phyloP scores from a whole-genome alignment of 1,284 basidiomycete species.

The Puccinia triticina region DNA sequence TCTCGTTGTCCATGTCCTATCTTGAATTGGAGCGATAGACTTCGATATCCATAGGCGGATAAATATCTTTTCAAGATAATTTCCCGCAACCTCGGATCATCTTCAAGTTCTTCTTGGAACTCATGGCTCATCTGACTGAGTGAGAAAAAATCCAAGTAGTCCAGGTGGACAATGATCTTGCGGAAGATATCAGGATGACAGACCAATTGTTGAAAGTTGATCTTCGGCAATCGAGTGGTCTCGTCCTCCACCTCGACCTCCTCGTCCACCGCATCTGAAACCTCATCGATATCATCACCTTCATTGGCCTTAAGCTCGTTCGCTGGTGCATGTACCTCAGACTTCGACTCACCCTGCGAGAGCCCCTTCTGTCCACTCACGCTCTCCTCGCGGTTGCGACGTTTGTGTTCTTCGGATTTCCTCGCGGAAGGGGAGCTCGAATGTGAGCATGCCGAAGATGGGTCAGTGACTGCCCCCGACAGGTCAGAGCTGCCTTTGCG shows the following conservation, averaged over 20 bases:
- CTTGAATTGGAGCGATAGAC: background rate
- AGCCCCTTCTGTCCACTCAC: background rate
- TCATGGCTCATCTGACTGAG: conserved; percentile 42
- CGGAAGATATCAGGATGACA: conserved; percentile 32
- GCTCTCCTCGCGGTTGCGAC: background rate
- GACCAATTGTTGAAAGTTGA: conserved; percentile 32
- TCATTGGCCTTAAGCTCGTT: background rate
- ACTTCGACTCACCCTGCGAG: background rate
- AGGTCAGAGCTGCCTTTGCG: background rate
- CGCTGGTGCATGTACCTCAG: background rate
- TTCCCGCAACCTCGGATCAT: conserved; percentile 32
- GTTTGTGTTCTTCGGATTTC: background rate
- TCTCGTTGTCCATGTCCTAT: conserved; percentile 16
- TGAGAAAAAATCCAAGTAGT: conserved; percentile 50
- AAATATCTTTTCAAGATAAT: conserved; percentile 42
- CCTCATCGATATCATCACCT: background rate
- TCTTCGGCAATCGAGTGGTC: background rate
- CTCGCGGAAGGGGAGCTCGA: background rate
- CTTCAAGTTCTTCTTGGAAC: conserved; percentile 33
- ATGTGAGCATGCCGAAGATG: conserved; percentile 32
- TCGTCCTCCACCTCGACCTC: conserved; percentile 5
- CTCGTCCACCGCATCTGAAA: conserved; percentile 16
- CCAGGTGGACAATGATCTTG: conserved; percentile 29
- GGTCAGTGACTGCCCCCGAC: conserved; percentile 23
- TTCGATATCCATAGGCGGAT: conserved; percentile 40